These are phyloP conservation scores for Candida buenavistaensis DNA, from an alignment of 1,139 yeast genomes.

Conservation along the genomic window DNA sequence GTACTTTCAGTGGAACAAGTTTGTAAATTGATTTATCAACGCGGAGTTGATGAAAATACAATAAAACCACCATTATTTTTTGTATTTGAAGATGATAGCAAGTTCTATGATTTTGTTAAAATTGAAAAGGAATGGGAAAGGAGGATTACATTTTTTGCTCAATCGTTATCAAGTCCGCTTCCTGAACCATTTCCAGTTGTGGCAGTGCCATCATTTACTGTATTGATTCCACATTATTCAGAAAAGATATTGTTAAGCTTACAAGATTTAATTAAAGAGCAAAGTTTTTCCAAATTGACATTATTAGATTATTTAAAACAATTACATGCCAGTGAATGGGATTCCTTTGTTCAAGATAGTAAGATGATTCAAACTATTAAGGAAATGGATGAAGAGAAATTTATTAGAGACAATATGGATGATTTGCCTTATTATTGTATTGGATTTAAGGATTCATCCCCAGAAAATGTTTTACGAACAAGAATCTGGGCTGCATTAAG, in stretches of 20 bases:
- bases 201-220: slow-evolving; percentile 82
- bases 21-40: slow-evolving; percentile 54
- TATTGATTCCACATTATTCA: slow-evolving; percentile 79
- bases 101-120: slow-evolving; percentile 43
- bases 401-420: slow-evolving; percentile 39
- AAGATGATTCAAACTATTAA: slow-evolving; percentile 32
- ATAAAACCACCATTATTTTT: slow-evolving; percentile 67
- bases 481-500: slow-evolving; percentile 82
- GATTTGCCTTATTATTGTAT: slow-evolving; percentile 70
- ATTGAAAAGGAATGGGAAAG: slow-evolving; percentile 73
- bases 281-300: slow-evolving; percentile 59
- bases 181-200: slow-evolving; percentile 71
- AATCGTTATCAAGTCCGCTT: slow-evolving; percentile 75
- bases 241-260: slow-evolving; percentile 70
- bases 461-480: slow-evolving; percentile 64
- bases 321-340: slow-evolving; percentile 75
- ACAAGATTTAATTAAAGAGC: slow-evolving; percentile 67
- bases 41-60: slow-evolving; percentile 31
- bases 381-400: slow-evolving; percentile 15
- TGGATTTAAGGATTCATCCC: slow-evolving; percentile 67
- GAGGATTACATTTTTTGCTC: slow-evolving; percentile 84
- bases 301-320: slow-evolving; percentile 73
- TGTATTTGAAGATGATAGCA: slow-evolving; percentile 68
- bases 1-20: slow-evolving; percentile 72
- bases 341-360: slow-evolving; percentile 66